Evolutionary conservation across 768 basidiomycete genomes (phyloP).

Genomic region (Hypholoma sublateritium): DNA sequence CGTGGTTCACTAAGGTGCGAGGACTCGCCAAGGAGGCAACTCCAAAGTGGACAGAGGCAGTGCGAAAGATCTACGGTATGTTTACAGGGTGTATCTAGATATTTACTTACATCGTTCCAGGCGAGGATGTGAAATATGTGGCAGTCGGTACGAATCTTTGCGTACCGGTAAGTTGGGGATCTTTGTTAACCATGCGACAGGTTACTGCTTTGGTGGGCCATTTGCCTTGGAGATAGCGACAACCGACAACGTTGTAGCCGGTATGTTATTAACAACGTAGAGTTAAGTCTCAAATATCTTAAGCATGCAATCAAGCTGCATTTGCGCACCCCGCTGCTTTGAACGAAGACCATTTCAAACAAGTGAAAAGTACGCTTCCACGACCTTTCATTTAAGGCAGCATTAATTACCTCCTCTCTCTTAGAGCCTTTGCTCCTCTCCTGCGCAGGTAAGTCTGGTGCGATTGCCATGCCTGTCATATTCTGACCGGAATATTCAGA

Average conservation of each 20-base stretch:
- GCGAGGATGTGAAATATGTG: constrained; percentile 36
- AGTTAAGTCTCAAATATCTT: neutral
- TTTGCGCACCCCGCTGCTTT: constrained; percentile 57
- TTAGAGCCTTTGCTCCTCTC: constrained; percentile 54
- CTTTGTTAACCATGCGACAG: constrained; percentile 23
- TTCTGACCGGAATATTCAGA: constrained; percentile 31
- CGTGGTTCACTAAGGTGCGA: constrained; percentile 40
- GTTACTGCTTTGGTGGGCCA: constrained; percentile 61
- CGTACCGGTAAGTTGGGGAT: neutral
- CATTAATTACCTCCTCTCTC: neutral
- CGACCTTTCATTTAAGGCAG: neutral
- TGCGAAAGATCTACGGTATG: constrained; percentile 49
- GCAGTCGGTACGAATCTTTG: constrained; percentile 39
- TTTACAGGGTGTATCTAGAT: neutral
- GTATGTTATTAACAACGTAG: constrained; percentile 26
- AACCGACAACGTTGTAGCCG: constrained; percentile 46
- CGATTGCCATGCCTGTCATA: neutral
- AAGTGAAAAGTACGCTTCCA: constrained; percentile 40
- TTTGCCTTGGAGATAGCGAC: constrained; percentile 46
- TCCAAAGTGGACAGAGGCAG: constrained; percentile 52
- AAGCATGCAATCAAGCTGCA: constrained; percentile 35
- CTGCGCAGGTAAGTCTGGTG: constrained; percentile 44
- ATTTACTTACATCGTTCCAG: neutral
- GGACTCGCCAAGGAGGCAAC: constrained; percentile 36
- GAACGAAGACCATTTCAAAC: constrained; percentile 46